Base-by-base conservation (phyloP, 345 rosid genomes). In the Euclidium syriacum region DNA sequence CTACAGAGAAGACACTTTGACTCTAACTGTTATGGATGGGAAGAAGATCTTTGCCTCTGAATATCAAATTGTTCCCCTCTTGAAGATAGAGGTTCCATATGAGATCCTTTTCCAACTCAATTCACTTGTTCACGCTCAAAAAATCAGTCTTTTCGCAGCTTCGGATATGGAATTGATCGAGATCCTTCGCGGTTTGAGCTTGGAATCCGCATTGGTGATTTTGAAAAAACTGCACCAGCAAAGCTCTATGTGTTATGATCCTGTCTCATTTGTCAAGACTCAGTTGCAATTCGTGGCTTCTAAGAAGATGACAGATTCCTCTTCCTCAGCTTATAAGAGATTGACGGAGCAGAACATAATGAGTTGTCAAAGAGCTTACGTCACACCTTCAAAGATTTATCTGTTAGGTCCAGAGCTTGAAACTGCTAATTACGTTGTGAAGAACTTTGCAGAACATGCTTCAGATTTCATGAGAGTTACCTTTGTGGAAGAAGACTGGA, bases 401-500 rank as follows among this genome's bases (percentile, higher is more conserved):
- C 88, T 95, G 64, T 52, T 88, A 70, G 98, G 96, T 65, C 96
- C 98, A 46, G 98, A 92, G 81, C 84, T 88, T 64, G 96, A 89
- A 73, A 65, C 78, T 46, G 83, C 96, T 4, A 89, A 92, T 71
- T 92, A 82, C 26, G 95, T 92, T 23, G 86, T 92, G 25, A 92
- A 80, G 72, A 54, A 86, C 79, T 92, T 85, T 72, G 90, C 85
- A 17, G 52, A 72, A 66, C 79, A 79, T 79, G 90, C 95, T 57
- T 77, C 86, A n/a, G 84, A 89, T 74, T 92, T 92, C 68, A 70
- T 86, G 78, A 80, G 96, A 64, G 81, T 88, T 64, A 78, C 96
- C 32, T 91, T 92, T 50, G 98, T 89, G 18, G 98, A 92, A 67
- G 98, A 92, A 79, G 96, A 89, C 74, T 92, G 96, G 96, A 82